Percentiles rank a stretch among this genome's conserved stretches.
These are phyloP conservation scores for Chimonanthus salicifolius DNA, from an alignment of 164 flowering plant genomes.

Conservation along the genomic window DNA sequence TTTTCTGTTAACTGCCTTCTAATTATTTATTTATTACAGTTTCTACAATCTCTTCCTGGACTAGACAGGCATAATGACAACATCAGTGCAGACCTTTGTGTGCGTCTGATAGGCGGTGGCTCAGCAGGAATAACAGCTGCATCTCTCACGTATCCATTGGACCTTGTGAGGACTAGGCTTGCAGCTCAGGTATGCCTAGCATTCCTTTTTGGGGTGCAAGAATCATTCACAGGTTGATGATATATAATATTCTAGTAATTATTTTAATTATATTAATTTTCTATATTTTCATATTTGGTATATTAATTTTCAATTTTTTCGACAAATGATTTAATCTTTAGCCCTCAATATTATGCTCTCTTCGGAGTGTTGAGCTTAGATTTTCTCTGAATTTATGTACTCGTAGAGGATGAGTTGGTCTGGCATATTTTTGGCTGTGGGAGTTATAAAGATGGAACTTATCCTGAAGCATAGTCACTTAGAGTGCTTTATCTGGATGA, in stretches of 20 bases:
- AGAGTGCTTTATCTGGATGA: no score
- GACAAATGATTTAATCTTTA: neutral
- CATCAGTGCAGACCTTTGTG: constrained; percentile 32
- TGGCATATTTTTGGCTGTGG: no score
- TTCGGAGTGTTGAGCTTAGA: no score
- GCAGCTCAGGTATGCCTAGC: constrained; percentile 67
- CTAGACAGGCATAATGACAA: constrained; percentile 35
- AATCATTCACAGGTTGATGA: no score
- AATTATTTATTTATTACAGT: constrained; percentile 28
- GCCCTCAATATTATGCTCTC: neutral
- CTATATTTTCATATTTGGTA: neutral
- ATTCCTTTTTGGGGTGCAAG: neutral
- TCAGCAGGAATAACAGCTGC: constrained; percentile 87
- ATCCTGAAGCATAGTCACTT: no score
- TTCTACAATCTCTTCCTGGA: constrained; percentile 46
- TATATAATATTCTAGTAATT: no score
- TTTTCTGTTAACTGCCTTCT: neutral
- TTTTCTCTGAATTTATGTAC: no score
- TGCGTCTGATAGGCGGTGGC: constrained; percentile 74
- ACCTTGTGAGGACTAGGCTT: constrained; percentile 83
- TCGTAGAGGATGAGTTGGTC: no score
- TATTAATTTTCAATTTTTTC: no score
- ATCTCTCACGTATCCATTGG: constrained; percentile 68
- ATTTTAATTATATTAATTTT: no score
- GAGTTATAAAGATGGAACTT: no score